Conservation (phyloP, 768 basidiomycete genomes). For the Hygrophorus pudorinus region DNA sequence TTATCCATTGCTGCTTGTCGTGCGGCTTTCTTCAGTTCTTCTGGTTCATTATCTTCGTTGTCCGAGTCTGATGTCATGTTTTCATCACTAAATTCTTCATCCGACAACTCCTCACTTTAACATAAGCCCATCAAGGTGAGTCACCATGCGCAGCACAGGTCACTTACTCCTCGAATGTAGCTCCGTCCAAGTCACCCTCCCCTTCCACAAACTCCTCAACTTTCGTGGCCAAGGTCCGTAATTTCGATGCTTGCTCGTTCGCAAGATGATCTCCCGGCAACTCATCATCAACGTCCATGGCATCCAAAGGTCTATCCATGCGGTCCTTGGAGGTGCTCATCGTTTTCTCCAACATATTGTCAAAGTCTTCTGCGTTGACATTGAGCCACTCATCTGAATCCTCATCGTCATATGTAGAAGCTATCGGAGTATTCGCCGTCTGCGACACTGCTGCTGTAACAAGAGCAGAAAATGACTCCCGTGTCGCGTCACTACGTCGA, state of each 20-base stretch:
- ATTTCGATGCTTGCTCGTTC: conserved; percentile 54
- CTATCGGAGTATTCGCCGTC: conserved; percentile 21
- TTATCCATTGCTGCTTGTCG: conserved; percentile 64
- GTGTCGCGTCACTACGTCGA: conserved; percentile 39
- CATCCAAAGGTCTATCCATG: conserved; percentile 8
- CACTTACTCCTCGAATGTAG: conserved; percentile 75
- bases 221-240: conserved; percentile 72
- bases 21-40: conserved; percentile 17
- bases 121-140: background rate
- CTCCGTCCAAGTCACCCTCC: conserved; percentile 83
- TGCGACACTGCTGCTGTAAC: conserved; percentile 55
- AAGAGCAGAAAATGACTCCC: conserved; percentile 67
- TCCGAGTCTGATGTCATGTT: conserved; percentile 27
- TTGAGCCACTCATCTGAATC: conserved; percentile 83
- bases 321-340: conserved; percentile 16
- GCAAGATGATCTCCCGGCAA: conserved; percentile 41
- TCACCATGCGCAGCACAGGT: background rate
- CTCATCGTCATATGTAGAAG: conserved; percentile 33
- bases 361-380: conserved; percentile 65
- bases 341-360: conserved; percentile 52
- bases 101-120: conserved; percentile 56
- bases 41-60: conserved; percentile 10
- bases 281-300: conserved; percentile 43
- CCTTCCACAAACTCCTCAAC: conserved; percentile 89
- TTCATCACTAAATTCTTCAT: conserved; percentile 51